phyloP scores from a whole-genome alignment of 805 yeast species.

The Danielia reshetovae region DNA sequence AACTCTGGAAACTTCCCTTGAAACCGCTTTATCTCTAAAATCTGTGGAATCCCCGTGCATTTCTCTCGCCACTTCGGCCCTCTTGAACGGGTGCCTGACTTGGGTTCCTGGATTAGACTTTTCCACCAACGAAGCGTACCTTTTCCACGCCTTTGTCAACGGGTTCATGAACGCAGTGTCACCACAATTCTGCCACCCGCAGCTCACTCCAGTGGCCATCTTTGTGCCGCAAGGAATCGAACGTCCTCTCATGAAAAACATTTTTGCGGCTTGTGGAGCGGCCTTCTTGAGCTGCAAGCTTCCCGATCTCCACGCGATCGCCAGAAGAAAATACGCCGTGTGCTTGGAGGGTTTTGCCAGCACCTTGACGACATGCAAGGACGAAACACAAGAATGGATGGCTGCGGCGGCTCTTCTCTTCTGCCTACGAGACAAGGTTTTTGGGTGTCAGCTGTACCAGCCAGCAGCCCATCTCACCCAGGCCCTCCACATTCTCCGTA shows the following conservation, averaged over 20 bases:
- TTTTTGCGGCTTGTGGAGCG: slow-evolving; percentile 15
- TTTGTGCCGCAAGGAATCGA: slow-evolving; percentile 9
- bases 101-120: neutral
- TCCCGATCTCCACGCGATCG: slow-evolving; percentile 13
- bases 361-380: slow-evolving; percentile 8
- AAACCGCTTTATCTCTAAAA: too few relatives aligned
- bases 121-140: neutral
- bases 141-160: slow-evolving; percentile 8
- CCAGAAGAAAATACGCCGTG: slow-evolving; percentile 1
- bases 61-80: too few relatives aligned
- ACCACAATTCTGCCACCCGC: slow-evolving; percentile 15
- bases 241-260: slow-evolving; percentile 1
- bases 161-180: slow-evolving; percentile 13
- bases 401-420: slow-evolving; percentile 5
- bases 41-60: too few relatives aligned
- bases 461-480: slow-evolving; percentile 4
- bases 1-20: too few relatives aligned
- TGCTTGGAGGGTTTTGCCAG: slow-evolving; percentile 14
- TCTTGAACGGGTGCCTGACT: too few relatives aligned
- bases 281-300: slow-evolving; percentile 18
- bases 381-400: slow-evolving; percentile 8
- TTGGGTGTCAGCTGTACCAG: slow-evolving; percentile 1
- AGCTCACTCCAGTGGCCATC: slow-evolving; percentile 12
- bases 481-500: slow-evolving; percentile 2
- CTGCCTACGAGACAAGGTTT: slow-evolving; percentile 5